These are phyloP conservation scores for Poterioochromonas sp. DNA, from an alignment of 352 stramenopile species.

Conservation along the genomic window DNA sequence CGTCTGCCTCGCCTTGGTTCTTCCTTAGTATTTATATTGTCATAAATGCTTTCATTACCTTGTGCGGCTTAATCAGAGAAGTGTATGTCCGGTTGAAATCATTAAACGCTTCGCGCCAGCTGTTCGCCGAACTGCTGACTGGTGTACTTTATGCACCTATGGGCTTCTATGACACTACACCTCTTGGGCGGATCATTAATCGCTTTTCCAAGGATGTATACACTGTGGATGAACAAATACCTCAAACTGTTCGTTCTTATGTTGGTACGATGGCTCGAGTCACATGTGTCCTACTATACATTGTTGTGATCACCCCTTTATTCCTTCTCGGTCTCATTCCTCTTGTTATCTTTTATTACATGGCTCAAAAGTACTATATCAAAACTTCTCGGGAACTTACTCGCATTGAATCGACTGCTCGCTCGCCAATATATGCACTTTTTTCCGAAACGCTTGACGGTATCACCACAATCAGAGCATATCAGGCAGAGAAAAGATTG, in stretches of 20 bases:
- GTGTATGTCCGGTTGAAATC: not conserved
- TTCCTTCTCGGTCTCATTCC: conserved; percentile 55
- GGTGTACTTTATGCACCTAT: conserved; percentile 60
- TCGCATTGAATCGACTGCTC: conserved; percentile 59
- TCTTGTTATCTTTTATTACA: conserved; percentile 56
- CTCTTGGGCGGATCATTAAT: conserved; percentile 52
- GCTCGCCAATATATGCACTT: conserved; percentile 85
- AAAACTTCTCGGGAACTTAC: conserved; percentile 72
- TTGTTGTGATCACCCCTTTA: conserved; percentile 53
- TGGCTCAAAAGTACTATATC: conserved; percentile 79
- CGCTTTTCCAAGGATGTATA: conserved; percentile 67
- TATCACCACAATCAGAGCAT: conserved; percentile 57
- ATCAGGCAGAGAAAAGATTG: conserved; percentile 36
- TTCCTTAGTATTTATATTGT: conserved; percentile 70
- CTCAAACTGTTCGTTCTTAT: conserved; percentile 51
- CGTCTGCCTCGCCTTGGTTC: conserved; percentile 54
- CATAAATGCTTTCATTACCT: conserved; percentile 52
- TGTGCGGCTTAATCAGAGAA: not conserved
- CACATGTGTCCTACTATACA: conserved; percentile 54
- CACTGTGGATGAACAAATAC: conserved; percentile 65
- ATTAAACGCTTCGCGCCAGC: conserved; percentile 47
- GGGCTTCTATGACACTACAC: conserved; percentile 74
- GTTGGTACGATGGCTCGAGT: conserved; percentile 54
- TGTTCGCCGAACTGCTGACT: conserved; percentile 55
- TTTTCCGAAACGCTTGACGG: conserved; percentile 82